Evolutionary conservation across 139 green algal genomes (phyloP).

Genomic region (Gonium pectorale): DNA sequence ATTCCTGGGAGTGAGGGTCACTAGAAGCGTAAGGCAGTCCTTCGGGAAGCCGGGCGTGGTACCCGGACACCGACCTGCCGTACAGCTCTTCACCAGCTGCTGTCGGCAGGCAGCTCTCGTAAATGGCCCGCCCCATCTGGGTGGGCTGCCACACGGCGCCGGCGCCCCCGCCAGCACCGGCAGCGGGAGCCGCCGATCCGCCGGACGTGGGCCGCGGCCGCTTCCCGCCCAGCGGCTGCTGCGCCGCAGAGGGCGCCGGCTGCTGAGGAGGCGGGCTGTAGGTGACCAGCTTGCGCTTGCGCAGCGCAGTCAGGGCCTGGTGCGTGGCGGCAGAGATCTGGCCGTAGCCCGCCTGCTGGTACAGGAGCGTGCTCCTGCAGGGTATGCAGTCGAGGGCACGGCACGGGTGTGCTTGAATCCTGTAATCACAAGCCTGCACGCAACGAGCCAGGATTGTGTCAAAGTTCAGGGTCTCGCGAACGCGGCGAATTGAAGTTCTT

Average conservation of each 20-base stretch:
- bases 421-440: too few relatives aligned
- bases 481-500: too few relatives aligned
- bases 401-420: neutral
- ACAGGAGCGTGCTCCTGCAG: conserved; percentile 59
- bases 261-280: neutral
- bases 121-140: conserved; percentile 64
- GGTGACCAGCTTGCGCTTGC: conserved; percentile 27
- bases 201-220: neutral
- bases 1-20: too few relatives aligned
- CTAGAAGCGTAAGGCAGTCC: too few relatives aligned
- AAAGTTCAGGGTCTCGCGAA: too few relatives aligned
- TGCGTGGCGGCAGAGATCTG: conserved; percentile 34
- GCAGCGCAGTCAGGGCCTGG: conserved; percentile 54
- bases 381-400: neutral
- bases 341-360: conserved; percentile 48
- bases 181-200: neutral
- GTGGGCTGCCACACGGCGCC: conserved; percentile 52
- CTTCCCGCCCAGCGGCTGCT: neutral
- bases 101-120: conserved; percentile 63
- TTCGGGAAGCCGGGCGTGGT: too few relatives aligned
- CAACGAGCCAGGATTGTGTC: too few relatives aligned
- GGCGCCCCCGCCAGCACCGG: neutral
- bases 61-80: too few relatives aligned
- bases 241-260: neutral
- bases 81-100: conserved; percentile 57